Evolutionary conservation across 208 protist species (phyloP), one percentile per base, ranked within the genome.

Genomic region (Trypanosomatidae sp.): DNA sequence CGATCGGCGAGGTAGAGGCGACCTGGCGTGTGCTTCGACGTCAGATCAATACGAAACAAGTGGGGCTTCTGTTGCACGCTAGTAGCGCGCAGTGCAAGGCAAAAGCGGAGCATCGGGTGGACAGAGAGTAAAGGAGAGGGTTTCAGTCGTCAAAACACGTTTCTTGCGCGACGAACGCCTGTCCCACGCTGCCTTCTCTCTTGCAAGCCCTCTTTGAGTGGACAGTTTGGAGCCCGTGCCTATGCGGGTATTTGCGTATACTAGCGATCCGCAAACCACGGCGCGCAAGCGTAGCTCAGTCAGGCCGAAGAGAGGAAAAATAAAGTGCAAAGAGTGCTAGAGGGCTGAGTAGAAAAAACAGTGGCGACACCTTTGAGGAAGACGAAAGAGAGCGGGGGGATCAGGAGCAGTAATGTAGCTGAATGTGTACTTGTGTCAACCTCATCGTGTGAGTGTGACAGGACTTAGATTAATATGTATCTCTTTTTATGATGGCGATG

Each of bases 1-100:
- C 91, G 86, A 68, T 95, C 88, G 15, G 88, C 86, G 64, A 95
- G 89, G 74, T 82, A 84, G 1, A 95, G 83, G 13, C 72, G 70
- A 12, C 76, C 80, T 41, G 70, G 69, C 7, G 58, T 41, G 53
- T 79, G 75, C 44, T 74, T 79, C 15, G 69, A 65, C 4, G 62
- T 58, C 50, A 70, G 46, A 47, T 81, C 73, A 28, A 79, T 71
- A 36, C 7, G 49, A 59, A 74, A 76, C 9, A 82, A 67, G 36
- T 66, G 69, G 22, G 71, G 71, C 72, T 80, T 46, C 39, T 7
- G 41, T 28, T 52, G 10, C 25, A 53, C 69, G 69, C 49, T 74
- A 22, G 69, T 53, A 5, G 52, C 8, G 64, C 75, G 75, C 44
- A 73, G 36, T 6, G 62, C 53, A n/a, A 50, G 52, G n/a, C 62